Evolutionary conservation across 495 filamentous ascomycete species (phyloP).

Genomic region (Tetracladium setigerum): DNA sequence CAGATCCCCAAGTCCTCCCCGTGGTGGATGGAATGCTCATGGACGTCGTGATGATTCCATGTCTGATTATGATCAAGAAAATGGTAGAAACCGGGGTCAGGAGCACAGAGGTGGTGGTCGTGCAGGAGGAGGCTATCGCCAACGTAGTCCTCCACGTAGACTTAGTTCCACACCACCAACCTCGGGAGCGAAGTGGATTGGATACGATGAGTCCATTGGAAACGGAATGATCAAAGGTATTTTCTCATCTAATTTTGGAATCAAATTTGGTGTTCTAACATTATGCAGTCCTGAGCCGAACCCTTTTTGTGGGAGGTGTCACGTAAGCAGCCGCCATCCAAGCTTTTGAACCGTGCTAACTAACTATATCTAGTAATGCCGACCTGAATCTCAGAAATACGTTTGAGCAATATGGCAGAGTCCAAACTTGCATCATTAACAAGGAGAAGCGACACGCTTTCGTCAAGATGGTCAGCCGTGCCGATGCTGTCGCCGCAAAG

Average conservation of each 20-base stretch:
- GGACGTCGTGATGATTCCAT: slow-evolving; percentile 41
- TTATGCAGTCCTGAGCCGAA: slow-evolving; percentile 72
- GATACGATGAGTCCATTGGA: slow-evolving; percentile 68
- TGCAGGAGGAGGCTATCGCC: slow-evolving; percentile 65
- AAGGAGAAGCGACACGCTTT: slow-evolving; percentile 96
- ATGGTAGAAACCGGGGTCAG: slow-evolving; percentile 40
- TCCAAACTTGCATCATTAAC: slow-evolving; percentile 97
- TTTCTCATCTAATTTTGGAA: slow-evolving; percentile 7
- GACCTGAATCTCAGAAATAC: slow-evolving; percentile 73
- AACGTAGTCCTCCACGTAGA: slow-evolving; percentile 68
- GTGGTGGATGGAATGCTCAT: slow-evolving; percentile 41
- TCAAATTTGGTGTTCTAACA: slow-evolving; percentile 18
- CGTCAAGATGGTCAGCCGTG: slow-evolving; percentile 91
- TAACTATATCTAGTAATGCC: slow-evolving; percentile 49
- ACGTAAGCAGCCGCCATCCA: slow-evolving; percentile 48
- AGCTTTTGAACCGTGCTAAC: slow-evolving; percentile 10
- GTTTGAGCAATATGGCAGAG: slow-evolving; percentile 72
- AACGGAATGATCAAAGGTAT: slow-evolving; percentile 73
- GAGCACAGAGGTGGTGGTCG: slow-evolving; percentile 48
- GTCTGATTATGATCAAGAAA: slow-evolving; percentile 32
- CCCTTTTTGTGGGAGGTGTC: slow-evolving; percentile 93
- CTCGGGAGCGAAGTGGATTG: slow-evolving; percentile 62
- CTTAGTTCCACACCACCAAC: slow-evolving; percentile 50
- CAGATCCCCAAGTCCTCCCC: slow-evolving; percentile 61
- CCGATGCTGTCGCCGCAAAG: slow-evolving; percentile 76